Evolutionary conservation across 805 yeast species (phyloP), one percentile per base, ranked within the genome.

Genomic region (Priceomyces melissophilus): DNA sequence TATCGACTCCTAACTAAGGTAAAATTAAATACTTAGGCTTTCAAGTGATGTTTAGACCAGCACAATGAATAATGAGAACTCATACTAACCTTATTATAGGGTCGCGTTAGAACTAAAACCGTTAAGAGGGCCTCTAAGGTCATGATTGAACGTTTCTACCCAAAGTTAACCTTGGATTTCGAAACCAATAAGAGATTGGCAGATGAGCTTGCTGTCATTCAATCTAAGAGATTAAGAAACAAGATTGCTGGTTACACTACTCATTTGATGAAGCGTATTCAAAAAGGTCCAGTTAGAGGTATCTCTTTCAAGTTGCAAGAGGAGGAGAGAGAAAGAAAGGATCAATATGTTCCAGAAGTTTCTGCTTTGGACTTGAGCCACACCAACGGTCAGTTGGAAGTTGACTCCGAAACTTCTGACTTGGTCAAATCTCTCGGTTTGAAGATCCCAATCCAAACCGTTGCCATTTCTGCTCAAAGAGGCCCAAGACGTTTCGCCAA

Each of bases 231-330:
- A 80, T 86, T 93, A 76, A 93, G 99, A 83, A 93, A 93, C 93
- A 93, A 93, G 88, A 95, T 93, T 68, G 99, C 99, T 73, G 99
- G 99, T 75, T 93, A 91, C 96, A 93, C 99, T 77, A 93, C 99
- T 69, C 99, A 93, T 78, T 84, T 93, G 76, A 95, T 93, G 99
- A 93, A 88, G 84, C 90, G 99, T 82, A 93, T 93, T 71, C 98
- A 95, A 80, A 93, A 91, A 84, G 99, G 99, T 73, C 99, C 99
- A 81, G 99, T 93, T 66, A 90, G 98, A 84, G 99, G 99, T 81
- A 95, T 93, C 64, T 93, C 99, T 65, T 93, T 93, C 96, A 95
- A 95, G 78, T 87, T 93, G 71, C 99, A 93, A 84, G 99, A 93
- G 82, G 99, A 93, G 81, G 99, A 93, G 85, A 91, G 99, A 84